Evolutionary conservation across 1,284 basidiomycete species (phyloP).

Genomic region (Rhodofomes roseus): DNA sequence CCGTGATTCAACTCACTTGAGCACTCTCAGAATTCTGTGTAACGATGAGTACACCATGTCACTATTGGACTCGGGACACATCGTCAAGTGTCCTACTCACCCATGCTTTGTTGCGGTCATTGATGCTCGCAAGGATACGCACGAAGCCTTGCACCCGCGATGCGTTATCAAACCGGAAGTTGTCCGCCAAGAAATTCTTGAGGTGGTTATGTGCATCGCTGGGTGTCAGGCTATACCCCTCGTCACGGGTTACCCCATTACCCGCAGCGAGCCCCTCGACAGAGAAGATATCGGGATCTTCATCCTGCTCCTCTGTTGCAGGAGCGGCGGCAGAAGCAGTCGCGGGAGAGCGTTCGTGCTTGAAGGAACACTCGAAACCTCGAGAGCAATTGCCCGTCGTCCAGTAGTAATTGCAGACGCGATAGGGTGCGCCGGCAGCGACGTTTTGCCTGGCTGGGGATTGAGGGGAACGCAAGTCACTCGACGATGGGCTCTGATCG

Average conservation of each 20-base stretch:
- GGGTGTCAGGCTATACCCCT: slow-evolving; percentile 38
- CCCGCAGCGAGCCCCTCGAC: slow-evolving; percentile 37
- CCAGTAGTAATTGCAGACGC: slow-evolving; percentile 53
- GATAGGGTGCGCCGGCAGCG: slow-evolving; percentile 26
- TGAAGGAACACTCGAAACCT: slow-evolving; percentile 45
- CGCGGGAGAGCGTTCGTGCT: slow-evolving; percentile 31
- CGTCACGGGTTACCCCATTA: slow-evolving; percentile 15
- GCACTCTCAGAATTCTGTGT: slow-evolving; percentile 47
- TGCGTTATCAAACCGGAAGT: slow-evolving; percentile 39
- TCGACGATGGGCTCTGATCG: background rate
- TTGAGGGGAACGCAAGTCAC: background rate
- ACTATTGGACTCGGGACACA: background rate
- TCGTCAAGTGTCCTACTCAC: slow-evolving; percentile 29
- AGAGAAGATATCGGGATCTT: slow-evolving; percentile 43
- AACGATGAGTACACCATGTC: background rate
- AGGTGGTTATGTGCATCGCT: slow-evolving; percentile 48
- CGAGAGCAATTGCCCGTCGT: slow-evolving; percentile 42
- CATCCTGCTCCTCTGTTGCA: slow-evolving; percentile 3
- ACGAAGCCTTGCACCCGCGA: slow-evolving; percentile 48
- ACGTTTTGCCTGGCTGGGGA: background rate
- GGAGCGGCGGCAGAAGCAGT: background rate
- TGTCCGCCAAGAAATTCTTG: slow-evolving; percentile 40
- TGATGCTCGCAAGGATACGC: slow-evolving; percentile 43
- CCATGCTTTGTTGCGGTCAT: slow-evolving; percentile 46
- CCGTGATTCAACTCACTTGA: slow-evolving; percentile 36